phyloP scores from a whole-genome alignment of 305 asterid genomes.

The Striga hermonthica region DNA sequence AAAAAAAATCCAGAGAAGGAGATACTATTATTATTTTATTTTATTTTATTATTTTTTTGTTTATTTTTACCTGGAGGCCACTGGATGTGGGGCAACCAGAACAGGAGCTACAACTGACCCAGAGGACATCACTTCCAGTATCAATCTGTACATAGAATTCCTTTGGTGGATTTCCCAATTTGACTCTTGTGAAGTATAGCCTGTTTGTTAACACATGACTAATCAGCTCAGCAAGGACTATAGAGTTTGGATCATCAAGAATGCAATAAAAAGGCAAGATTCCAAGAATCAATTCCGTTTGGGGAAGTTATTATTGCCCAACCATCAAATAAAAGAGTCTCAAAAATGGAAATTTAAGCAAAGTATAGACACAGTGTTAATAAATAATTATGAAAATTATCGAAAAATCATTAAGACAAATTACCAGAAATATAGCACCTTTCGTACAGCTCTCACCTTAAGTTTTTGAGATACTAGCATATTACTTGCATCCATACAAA shows the following conservation, averaged over 20 bases:
- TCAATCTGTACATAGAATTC: conserved; percentile 95
- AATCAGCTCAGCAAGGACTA: conserved; percentile 1
- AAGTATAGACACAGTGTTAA: too few relatives aligned
- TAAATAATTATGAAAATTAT: too few relatives aligned
- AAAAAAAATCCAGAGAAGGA: not conserved
- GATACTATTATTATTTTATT: not conserved
- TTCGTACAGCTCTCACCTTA: too few relatives aligned
- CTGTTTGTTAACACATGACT: conserved; percentile 36
- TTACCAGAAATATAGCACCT: too few relatives aligned
- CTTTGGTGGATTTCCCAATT: conserved; percentile 82
- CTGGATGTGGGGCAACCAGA: conserved; percentile 90
- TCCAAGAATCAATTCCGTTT: not conserved
- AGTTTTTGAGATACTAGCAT: too few relatives aligned
- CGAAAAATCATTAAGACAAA: too few relatives aligned
- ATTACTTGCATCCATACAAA: too few relatives aligned
- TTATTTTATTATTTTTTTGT: too few relatives aligned
- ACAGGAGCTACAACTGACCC: conserved; percentile 88
- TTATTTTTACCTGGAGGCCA: conserved; percentile 88
- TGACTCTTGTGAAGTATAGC: conserved; percentile 82
- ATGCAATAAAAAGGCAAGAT: not conserved
- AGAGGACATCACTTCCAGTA: conserved; percentile 95
- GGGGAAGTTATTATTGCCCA: not conserved
- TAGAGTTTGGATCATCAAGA: conserved; percentile 8
- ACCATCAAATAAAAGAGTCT: not conserved
- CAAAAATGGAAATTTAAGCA: too few relatives aligned